Percentiles rank a stretch among this genome's conserved stretches.
Conservation (phyloP, 257 asterid species). For the Salvia hispanica region DNA sequence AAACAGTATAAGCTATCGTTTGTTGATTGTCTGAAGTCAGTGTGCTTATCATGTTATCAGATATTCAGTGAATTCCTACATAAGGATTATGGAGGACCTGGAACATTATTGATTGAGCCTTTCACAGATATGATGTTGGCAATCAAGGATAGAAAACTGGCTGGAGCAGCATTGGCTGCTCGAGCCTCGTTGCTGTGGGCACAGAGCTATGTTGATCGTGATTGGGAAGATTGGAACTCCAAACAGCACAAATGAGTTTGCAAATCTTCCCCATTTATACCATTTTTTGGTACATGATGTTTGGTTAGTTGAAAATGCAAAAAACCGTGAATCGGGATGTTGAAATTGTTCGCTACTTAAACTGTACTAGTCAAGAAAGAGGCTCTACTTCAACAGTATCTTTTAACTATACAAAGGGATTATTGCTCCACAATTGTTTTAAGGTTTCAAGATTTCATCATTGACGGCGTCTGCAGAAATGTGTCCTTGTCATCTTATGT, state of each 20-base stretch:
- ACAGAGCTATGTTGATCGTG: constrained; percentile 56
- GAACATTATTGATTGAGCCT: constrained; percentile 68
- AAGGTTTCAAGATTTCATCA: constrained; percentile 6
- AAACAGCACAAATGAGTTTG: constrained; percentile 31
- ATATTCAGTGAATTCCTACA: constrained; percentile 58
- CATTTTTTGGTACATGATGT: not conserved
- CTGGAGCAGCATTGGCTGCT: constrained; percentile 64
- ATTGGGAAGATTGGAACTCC: constrained; percentile 67
- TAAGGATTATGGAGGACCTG: constrained; percentile 74
- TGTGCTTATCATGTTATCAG: constrained; percentile 37
- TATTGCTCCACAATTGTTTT: constrained; percentile 25
- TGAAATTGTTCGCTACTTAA: constrained; percentile 19
- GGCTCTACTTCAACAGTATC: constrained; percentile 21
- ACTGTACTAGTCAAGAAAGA: constrained; percentile 30
- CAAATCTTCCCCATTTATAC: not conserved
- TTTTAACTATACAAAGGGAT: constrained; percentile 38
- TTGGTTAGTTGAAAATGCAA: constrained; percentile 19
- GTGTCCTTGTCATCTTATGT: constrained; percentile 9
- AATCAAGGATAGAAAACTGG: constrained; percentile 57
- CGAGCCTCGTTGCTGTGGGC: constrained; percentile 71
- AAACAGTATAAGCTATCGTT: not conserved
- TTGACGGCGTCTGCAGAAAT: not conserved
- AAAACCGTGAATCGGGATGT: constrained; percentile 18
- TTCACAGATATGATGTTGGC: constrained; percentile 70
- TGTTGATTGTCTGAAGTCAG: not conserved